Percentiles rank a stretch among this genome's conserved stretches.
Conservation (phyloP, 805 yeast species). For the Ogataea nakhonphanomensis region DNA sequence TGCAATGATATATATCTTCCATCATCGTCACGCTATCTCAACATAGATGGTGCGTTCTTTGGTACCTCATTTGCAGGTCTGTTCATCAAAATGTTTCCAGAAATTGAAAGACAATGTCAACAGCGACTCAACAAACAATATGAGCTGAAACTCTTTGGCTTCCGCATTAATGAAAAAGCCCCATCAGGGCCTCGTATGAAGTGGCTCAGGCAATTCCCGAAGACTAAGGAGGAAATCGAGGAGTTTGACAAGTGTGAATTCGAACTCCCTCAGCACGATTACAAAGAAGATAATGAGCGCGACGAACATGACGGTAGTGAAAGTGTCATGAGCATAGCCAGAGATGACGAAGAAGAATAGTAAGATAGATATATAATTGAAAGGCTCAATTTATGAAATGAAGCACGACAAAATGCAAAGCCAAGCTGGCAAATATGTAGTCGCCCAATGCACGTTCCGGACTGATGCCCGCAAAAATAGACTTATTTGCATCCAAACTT, state of each 20-base stretch:
- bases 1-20: constrained; percentile 92
- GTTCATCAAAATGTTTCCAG: constrained; percentile 88
- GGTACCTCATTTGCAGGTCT: constrained; percentile 95
- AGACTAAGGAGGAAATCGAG: constrained; percentile 52
- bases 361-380: constrained; percentile 4
- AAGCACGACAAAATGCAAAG: constrained; percentile 81
- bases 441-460: constrained; percentile 76
- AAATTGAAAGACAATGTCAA: constrained; percentile 72
- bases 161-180: constrained; percentile 70
- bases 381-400: constrained; percentile 76
- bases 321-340: constrained; percentile 34
- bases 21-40: constrained; percentile 76
- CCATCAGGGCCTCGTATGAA: constrained; percentile 90
- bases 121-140: constrained; percentile 55
- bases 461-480: constrained; percentile 23
- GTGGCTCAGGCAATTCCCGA: constrained; percentile 85
- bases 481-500: constrained; percentile 32
- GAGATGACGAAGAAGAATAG: constrained; percentile 15
- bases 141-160: constrained; percentile 83
- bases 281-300: constrained; percentile 22
- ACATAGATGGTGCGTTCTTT: constrained; percentile 94
- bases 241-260: constrained; percentile 68
- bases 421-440: constrained; percentile 78
- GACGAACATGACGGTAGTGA: constrained; percentile 30
- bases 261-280: constrained; percentile 41